Conservation (phyloP, 768 basidiomycete genomes). For the Rhodotorula toruloides region DNA sequence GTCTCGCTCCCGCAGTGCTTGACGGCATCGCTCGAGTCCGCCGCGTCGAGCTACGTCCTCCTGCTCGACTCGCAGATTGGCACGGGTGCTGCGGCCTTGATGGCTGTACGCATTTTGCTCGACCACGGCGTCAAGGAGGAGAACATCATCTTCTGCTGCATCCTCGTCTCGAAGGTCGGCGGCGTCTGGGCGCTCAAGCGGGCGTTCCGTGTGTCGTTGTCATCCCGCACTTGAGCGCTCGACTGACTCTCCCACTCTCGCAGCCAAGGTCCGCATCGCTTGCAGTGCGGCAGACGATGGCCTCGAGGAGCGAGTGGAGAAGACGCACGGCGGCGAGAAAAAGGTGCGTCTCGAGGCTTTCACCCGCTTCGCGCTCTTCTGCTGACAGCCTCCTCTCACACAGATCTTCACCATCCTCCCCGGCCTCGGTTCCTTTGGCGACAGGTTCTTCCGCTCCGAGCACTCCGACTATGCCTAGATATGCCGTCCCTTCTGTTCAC, state of each 20-base stretch:
- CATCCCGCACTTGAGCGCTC: neutral
- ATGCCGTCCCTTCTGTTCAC: neutral
- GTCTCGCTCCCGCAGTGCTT: conserved; percentile 70
- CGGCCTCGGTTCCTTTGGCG: conserved; percentile 71
- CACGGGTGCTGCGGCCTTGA: conserved; percentile 78
- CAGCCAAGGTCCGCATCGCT: conserved; percentile 54
- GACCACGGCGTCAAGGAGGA: conserved; percentile 85
- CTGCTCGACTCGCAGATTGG: conserved; percentile 88
- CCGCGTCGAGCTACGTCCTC: conserved; percentile 71
- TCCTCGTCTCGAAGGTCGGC: conserved; percentile 76
- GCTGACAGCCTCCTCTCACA: no score
- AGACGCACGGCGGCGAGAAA: conserved; percentile 54
- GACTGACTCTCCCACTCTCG: conserved; percentile 31
- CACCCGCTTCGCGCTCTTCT: neutral
- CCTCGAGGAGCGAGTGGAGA: conserved; percentile 68
- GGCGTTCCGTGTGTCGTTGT: conserved; percentile 71
- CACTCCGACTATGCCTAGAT: neutral
- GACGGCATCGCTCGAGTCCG: conserved; percentile 57
- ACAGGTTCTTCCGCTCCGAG: conserved; percentile 48
- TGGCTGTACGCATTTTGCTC: conserved; percentile 87
- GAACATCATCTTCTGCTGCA: conserved; percentile 46
- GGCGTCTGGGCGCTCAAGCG: conserved; percentile 69
- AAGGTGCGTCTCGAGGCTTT: conserved; percentile 49
- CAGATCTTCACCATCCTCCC: conserved; percentile 74
- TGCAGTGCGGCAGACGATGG: conserved; percentile 75